Percentiles rank a stretch among this genome's conserved stretches.
Evolutionary conservation across 768 basidiomycete genomes (phyloP).

Genomic region (Psilocybe cubensis): DNA sequence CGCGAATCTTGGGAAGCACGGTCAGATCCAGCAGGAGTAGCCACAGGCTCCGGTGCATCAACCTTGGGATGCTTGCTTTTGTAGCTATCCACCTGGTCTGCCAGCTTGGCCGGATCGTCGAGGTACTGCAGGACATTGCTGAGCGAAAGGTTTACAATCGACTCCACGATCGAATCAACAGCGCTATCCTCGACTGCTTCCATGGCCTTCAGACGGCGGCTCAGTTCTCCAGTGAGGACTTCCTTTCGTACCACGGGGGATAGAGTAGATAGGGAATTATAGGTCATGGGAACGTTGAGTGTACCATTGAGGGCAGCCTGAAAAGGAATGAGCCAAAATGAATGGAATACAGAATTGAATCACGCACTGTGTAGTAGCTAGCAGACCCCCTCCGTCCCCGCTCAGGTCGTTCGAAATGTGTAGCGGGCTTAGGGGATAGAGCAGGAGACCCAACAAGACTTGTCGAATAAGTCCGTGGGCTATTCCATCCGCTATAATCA

Average conservation of each 20-base stretch:
- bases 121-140: slow-evolving; percentile 79
- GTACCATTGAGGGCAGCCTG: slow-evolving; percentile 85
- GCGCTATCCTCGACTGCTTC: slow-evolving; percentile 57
- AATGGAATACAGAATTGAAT: background rate
- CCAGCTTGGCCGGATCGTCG: slow-evolving; percentile 67
- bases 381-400: slow-evolving; percentile 79
- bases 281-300: slow-evolving; percentile 82
- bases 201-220: slow-evolving; percentile 67
- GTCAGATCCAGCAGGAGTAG: slow-evolving; percentile 43
- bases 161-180: slow-evolving; percentile 69
- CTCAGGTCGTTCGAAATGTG: slow-evolving; percentile 60
- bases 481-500: slow-evolving; percentile 76
- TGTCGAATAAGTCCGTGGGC: slow-evolving; percentile 60
- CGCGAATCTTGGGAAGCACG: slow-evolving; percentile 67
- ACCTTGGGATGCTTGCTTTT: slow-evolving; percentile 28
- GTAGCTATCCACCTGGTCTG: slow-evolving; percentile 59
- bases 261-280: slow-evolving; percentile 79
- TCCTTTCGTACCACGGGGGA: slow-evolving; percentile 90
- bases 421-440: slow-evolving; percentile 51
- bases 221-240: slow-evolving; percentile 82
- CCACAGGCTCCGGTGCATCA: slow-evolving; percentile 42
- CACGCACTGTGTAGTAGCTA: slow-evolving; percentile 80
- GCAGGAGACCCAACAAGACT: slow-evolving; percentile 50
- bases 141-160: slow-evolving; percentile 69
- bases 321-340: background rate